Percentiles rank a stretch among this genome's conserved stretches.
phyloP scores from a whole-genome alignment of 2,329 filamentous ascomycete species.

The Hortaea werneckii region DNA sequence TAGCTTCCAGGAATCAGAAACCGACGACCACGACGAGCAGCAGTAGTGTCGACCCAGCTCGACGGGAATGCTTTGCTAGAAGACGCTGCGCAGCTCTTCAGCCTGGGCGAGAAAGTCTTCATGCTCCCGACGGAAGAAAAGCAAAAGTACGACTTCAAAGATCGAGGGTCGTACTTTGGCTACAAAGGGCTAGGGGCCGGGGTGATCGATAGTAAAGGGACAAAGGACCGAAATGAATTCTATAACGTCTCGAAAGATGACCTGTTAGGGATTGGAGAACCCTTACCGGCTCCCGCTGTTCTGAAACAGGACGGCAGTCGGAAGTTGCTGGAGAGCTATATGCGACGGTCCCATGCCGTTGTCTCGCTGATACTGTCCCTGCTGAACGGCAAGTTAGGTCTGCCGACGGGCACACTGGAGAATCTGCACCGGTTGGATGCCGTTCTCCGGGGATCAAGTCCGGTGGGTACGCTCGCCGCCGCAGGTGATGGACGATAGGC shows the following conservation, averaged over 20 bases:
- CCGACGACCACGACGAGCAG: not conserved
- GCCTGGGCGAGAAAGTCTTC: conserved; percentile 36
- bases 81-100: conserved; percentile 37
- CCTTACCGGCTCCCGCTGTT: conserved; percentile 33
- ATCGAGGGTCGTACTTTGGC: conserved; percentile 42
- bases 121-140: conserved; percentile 41
- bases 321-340: conserved; percentile 33
- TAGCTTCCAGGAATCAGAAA: conserved; percentile 2
- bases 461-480: conserved; percentile 42
- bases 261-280: conserved; percentile 31
- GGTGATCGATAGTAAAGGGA: conserved; percentile 39
- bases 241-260: conserved; percentile 44
- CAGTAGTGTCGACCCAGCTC: not conserved
- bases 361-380: conserved; percentile 34
- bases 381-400: conserved; percentile 33
- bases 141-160: conserved; percentile 43
- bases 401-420: conserved; percentile 32
- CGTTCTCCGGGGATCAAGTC: conserved; percentile 40
- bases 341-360: conserved; percentile 34
- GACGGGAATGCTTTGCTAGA: conserved; percentile 27
- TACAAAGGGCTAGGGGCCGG: conserved; percentile 27
- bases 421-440: conserved; percentile 35
- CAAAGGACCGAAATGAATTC: conserved; percentile 42
- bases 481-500: conserved; percentile 33
- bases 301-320: conserved; percentile 28